Evolutionary conservation across 768 basidiomycete genomes (phyloP), one percentile per base, ranked within the genome.

Genomic region (Kwoniella mangroviensis): DNA sequence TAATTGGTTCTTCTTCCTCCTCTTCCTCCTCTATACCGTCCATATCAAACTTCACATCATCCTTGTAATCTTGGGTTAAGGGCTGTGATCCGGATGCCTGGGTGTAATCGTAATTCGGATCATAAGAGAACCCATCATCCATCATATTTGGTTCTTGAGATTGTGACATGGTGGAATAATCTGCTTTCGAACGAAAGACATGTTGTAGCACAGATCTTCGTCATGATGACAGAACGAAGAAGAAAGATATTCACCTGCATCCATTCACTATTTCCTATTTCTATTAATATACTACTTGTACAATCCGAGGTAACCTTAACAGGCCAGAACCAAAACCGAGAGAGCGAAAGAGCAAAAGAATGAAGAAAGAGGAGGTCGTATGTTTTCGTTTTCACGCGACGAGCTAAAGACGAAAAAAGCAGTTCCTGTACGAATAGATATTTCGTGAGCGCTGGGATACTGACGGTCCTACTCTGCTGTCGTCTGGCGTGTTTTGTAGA

Each of bases 231-330:
- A 42, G 49, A 21, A 61, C 17, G 55, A 49, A 57, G 62, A 55
- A 70, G 53, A 62, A 61, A 22, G 34, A 68, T 74, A 77, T 75
- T 79, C 66, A 79, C 78, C 78, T 79, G 74, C 69, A 68, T 77
- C 74, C 76, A 76, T 79, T 10, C 41, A 75, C 63, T 21, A 10
- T 60, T 57, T 26, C 42, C 34, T 60, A 34, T 45, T 21, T n/a
- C 21, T 60, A 60, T 43, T n/a, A 4, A 58, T 58, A 34, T 60
- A 54, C 58, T 42, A 60, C 13, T 60, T 60, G n/a, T 42, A 60
- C 58, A 60, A 60, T 26, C 34, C 63, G 53, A 22, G n/a, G 41
- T 40, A 55, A n/a, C 13, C 19, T 17, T 13, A 64, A 24, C 15
- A 63, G 4, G 21, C 26, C 15, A 26, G 26, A 40, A 9, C 13